Conservation (phyloP, 495 filamentous ascomycete genomes). For the Barbatosphaeria neglecta region DNA sequence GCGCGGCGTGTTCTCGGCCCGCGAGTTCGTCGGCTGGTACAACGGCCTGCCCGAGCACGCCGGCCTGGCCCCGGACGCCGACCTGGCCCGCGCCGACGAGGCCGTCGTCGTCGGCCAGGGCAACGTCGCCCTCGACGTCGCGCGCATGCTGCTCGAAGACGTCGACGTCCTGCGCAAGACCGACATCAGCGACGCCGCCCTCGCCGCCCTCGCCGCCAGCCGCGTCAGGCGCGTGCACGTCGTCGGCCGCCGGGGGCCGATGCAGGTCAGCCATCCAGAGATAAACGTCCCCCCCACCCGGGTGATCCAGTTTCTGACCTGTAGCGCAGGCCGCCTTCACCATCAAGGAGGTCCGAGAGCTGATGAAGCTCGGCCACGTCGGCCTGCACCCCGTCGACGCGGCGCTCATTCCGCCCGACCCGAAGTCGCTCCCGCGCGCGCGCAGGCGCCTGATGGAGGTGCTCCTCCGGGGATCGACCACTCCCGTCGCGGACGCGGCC, state of each 20-base stretch:
- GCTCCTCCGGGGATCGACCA: constrained; percentile 57
- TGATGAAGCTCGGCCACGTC: constrained; percentile 65
- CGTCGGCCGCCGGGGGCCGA: constrained; percentile 74
- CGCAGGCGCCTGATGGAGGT: constrained; percentile 69
- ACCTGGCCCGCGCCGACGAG: constrained; percentile 66
- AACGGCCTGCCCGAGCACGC: constrained; percentile 85
- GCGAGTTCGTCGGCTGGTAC: constrained; percentile 97
- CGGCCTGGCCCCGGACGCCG: constrained; percentile 59
- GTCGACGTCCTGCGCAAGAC: constrained; percentile 64
- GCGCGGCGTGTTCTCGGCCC: constrained; percentile 71
- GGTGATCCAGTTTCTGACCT: constrained; percentile 1
- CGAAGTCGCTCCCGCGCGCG: constrained; percentile 55
- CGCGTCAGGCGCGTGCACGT: constrained; percentile 69
- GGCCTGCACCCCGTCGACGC: constrained; percentile 57
- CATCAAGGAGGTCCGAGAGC: constrained; percentile 82
- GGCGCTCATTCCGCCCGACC: constrained; percentile 50
- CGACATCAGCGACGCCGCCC: constrained; percentile 75
- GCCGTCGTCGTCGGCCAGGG: constrained; percentile 89
- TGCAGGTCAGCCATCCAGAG: constrained; percentile 47
- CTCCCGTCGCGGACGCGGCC: constrained; percentile 26
- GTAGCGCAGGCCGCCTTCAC: constrained; percentile 76
- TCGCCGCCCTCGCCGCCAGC: constrained; percentile 62
- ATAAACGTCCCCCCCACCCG: not conserved
- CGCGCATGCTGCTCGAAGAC: constrained; percentile 68
- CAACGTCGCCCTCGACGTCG: constrained; percentile 91